Evolutionary conservation across 305 asterid species (phyloP).

Genomic region (Petunia hybrid): DNA sequence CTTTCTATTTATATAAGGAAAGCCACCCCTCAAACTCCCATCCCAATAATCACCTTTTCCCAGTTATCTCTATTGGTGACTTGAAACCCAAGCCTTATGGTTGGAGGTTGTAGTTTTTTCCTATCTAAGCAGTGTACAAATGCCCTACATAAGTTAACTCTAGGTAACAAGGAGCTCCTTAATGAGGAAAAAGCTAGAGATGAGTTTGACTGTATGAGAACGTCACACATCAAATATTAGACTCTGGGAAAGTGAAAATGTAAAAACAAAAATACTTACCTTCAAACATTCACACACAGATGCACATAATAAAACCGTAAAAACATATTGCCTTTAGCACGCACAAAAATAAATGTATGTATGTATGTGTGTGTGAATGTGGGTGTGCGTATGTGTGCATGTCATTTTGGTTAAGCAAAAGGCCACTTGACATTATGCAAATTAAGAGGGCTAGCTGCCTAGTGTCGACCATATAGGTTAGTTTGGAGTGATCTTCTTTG

Average conservation of each 20-base stretch:
- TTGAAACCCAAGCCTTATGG: background rate
- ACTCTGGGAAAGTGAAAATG: background rate
- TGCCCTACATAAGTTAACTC: background rate
- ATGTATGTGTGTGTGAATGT: too few relatives aligned
- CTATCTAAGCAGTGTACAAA: background rate
- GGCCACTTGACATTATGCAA: background rate
- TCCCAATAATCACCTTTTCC: background rate
- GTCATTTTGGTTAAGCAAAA: background rate
- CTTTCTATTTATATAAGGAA: background rate
- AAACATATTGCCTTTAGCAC: too few relatives aligned
- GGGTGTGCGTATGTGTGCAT: too few relatives aligned
- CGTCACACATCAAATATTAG: background rate
- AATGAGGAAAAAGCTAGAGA: background rate
- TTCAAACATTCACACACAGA: conserved; percentile 3
- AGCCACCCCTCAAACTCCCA: background rate
- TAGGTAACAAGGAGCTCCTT: background rate
- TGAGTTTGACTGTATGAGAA: background rate
- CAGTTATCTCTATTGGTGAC: background rate
- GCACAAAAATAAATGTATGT: too few relatives aligned
- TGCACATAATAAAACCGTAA: background rate
- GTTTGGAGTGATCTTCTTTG: background rate
- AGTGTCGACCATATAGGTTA: background rate
- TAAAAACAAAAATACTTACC: background rate
- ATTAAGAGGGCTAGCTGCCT: background rate
- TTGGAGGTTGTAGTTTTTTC: background rate